Conservation (phyloP, 768 basidiomycete species). For the button mushroom (Agaricus bisporus) region DNA sequence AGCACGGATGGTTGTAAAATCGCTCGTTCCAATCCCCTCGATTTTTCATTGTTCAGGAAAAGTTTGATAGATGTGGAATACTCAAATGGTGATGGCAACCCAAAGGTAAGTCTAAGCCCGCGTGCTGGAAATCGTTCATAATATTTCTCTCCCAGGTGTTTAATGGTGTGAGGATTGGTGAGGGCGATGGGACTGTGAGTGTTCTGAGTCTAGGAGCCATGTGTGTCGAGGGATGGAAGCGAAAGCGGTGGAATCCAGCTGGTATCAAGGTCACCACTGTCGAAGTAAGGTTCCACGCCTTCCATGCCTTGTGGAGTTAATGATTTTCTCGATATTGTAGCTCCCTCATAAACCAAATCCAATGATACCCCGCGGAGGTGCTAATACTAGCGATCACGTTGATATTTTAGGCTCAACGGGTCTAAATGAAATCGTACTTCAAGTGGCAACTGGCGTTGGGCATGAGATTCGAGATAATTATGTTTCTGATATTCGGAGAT, state of each 20-base stretch:
- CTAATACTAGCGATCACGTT: constrained; percentile 88
- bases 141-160: constrained; percentile 36
- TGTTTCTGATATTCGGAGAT: constrained; percentile 75
- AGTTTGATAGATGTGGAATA: constrained; percentile 87
- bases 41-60: constrained; percentile 47
- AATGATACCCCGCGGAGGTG: constrained; percentile 81
- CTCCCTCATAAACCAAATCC: constrained; percentile 72
- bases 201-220: constrained; percentile 86
- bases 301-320: not conserved
- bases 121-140: not conserved
- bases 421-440: constrained; percentile 86
- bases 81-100: constrained; percentile 52
- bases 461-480: constrained; percentile 63
- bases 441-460: constrained; percentile 81
- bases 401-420: constrained; percentile 76
- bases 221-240: constrained; percentile 95
- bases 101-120: constrained; percentile 36
- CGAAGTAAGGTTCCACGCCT: constrained; percentile 48
- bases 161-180: constrained; percentile 88
- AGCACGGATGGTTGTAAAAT: constrained; percentile 35
- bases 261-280: constrained; percentile 83
- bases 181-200: constrained; percentile 93
- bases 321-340: constrained; percentile 27
- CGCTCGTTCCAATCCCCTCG: constrained; percentile 34
- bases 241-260: constrained; percentile 85